These are phyloP conservation scores for Backusella australiensis DNA, from an alignment of 192 early-diverging fungal genomes.

Conservation along the genomic window DNA sequence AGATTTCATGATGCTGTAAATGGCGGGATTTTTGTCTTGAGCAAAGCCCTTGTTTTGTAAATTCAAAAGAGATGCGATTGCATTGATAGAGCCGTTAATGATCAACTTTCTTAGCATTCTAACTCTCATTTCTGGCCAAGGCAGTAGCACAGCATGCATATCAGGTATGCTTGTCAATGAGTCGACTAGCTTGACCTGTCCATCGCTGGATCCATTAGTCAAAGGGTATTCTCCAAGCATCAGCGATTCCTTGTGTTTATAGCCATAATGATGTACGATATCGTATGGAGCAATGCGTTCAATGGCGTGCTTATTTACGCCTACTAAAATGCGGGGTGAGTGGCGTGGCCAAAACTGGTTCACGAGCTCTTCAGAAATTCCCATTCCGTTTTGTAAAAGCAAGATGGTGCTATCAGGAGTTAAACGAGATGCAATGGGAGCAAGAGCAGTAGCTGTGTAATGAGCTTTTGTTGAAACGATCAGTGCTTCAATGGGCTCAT, in stretches of 20 bases:
- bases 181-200: background rate
- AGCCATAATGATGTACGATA: slow-evolving; percentile 23
- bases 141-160: slow-evolving; percentile 27
- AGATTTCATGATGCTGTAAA: slow-evolving; percentile 3
- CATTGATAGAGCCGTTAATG: slow-evolving; percentile 67
- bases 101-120: slow-evolving; percentile 57
- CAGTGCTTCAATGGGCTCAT: slow-evolving; percentile 42
- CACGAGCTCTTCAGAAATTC: slow-evolving; percentile 48
- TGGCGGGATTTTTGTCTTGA: slow-evolving; percentile 3
- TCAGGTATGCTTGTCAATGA: slow-evolving; percentile 14
- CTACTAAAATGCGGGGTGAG: slow-evolving; percentile 15
- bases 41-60: slow-evolving; percentile 55
- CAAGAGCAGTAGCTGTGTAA: slow-evolving; percentile 45
- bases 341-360: slow-evolving; percentile 8
- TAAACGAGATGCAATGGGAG: slow-evolving; percentile 42
- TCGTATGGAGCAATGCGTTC: slow-evolving; percentile 22
- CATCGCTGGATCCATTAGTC: background rate
- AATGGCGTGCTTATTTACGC: slow-evolving; percentile 30
- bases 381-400: slow-evolving; percentile 67
- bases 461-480: slow-evolving; percentile 67
- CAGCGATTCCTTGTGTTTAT: slow-evolving; percentile 11
- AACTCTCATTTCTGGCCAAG: slow-evolving; percentile 44
- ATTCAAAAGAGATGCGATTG: slow-evolving; percentile 55
- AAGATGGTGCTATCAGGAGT: slow-evolving; percentile 43
- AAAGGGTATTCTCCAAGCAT: background rate